These are phyloP conservation scores for Waitea zeae DNA, from an alignment of 1,284 basidiomycete species.

Conservation along the genomic window DNA sequence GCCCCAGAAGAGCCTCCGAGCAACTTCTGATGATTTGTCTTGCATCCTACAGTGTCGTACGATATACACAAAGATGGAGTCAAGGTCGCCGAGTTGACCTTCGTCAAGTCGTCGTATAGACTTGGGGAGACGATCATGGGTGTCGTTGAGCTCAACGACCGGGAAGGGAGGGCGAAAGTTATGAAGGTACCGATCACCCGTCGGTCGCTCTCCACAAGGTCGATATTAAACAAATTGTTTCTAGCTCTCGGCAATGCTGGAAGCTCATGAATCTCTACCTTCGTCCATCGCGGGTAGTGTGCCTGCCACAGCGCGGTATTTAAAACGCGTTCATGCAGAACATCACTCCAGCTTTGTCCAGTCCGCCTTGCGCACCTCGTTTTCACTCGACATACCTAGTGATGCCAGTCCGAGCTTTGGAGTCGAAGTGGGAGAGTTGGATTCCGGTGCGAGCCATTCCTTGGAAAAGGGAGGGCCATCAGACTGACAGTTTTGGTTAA, in stretches of 20 bases:
- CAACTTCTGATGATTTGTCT: conserved; percentile 4
- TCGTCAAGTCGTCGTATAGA: conserved; percentile 77
- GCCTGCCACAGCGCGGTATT: conserved; percentile 22
- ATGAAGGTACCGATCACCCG: conserved; percentile 51
- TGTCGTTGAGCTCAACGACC: conserved; percentile 71
- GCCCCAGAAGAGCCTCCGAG: neutral
- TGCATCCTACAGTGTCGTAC: conserved; percentile 52
- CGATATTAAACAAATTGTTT: no score
- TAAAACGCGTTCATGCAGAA: conserved; percentile 67
- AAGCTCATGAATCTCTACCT: conserved; percentile 73
- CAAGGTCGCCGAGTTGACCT: conserved; percentile 77
- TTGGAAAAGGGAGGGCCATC: conserved; percentile 6
- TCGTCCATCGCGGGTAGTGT: conserved; percentile 22
- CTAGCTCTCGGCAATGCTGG: conserved; percentile 70
- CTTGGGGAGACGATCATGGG: conserved; percentile 82
- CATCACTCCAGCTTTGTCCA: conserved; percentile 60
- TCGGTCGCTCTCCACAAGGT: no score
- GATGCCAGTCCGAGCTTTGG: conserved; percentile 78
- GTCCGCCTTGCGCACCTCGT: conserved; percentile 58
- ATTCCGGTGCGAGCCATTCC: no score
- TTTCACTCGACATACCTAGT: conserved; percentile 77
- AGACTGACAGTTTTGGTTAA: no score
- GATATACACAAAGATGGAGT: conserved; percentile 86
- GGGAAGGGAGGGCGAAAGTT: conserved; percentile 39
- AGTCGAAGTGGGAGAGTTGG: conserved; percentile 22